Evolutionary conservation across 2,329 filamentous ascomycete genomes (phyloP), one percentile per base, ranked within the genome.

Genomic region (Rosellinia necatrix): DNA sequence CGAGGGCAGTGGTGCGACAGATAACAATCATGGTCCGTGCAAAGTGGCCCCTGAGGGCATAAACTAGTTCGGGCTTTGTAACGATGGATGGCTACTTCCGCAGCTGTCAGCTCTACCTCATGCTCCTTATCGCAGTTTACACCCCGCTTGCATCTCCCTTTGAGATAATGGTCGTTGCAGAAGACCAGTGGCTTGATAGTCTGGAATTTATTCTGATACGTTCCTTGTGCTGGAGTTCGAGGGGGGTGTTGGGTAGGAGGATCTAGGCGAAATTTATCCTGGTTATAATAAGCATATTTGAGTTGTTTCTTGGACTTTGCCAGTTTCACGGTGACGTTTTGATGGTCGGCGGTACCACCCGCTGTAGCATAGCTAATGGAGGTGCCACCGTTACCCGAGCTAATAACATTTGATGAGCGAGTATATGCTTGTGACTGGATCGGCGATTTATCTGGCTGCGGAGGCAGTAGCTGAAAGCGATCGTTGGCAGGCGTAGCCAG

Each of bases 281-380:
- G 44, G 44, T 71, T 72, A 50, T 68, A 69, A 59, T 59, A 64
- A 37, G 68, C 66, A 54, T 67, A 66, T 58, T 68, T 71, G 48
- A 64, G 60, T 35, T 60, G 64, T 51, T 70, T 70, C 60, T 71
- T 71, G 17, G 68, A 60, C 52, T 70, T 71, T 25, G 66, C 61
- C 25, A 65, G 44, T 57, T 71, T 71, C 53, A 72, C 64, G 5
- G 66, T 69, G 41, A 72, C 67, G 48, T 72, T 72, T 59, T 70
- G 67, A 58, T 63, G 62, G n/a, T 70, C 68, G 13, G 53, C 53
- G 27, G 63, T 53, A 21, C 70, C 70, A 12, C 70, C 70, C 4
- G 69, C 70, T 13, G 66, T 71, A 7, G 70, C 69, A 59, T 72
- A 72, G 49, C 68, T 71, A 53, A 72, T 70, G 3, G 70, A 72